phyloP scores from a whole-genome alignment of 176 grass and related monocot genomes.

The Bothriochloa decipiens region DNA sequence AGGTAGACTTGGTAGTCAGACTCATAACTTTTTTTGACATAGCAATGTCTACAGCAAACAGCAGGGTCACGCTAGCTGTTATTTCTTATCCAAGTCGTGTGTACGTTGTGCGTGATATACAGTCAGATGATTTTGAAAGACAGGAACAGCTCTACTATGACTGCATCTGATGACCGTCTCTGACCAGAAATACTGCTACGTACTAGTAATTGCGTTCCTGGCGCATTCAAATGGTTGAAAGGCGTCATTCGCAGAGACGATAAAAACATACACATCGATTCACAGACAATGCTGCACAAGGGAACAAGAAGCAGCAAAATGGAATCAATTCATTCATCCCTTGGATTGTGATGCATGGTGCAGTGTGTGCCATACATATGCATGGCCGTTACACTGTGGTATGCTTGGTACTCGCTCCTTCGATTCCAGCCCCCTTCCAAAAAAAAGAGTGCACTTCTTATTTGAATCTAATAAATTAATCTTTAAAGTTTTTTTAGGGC shows the following conservation, averaged over 20 bases:
- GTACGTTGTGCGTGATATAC: background rate
- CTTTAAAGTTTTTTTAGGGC: too few species aligned
- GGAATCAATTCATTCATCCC: too few species aligned
- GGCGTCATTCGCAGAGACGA: background rate
- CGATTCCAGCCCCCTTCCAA: too few species aligned
- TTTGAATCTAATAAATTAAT: too few species aligned
- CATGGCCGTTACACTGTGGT: too few species aligned
- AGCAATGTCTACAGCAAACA: too few species aligned
- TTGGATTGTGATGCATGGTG: too few species aligned
- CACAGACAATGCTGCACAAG: background rate
- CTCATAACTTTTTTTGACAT: background rate
- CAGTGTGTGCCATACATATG: too few species aligned
- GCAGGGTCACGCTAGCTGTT: background rate
- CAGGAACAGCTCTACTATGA: too few species aligned
- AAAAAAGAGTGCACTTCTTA: too few species aligned
- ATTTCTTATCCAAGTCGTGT: background rate
- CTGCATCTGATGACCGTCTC: background rate
- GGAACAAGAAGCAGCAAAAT: background rate
- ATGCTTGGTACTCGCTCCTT: too few species aligned
- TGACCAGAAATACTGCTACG: background rate
- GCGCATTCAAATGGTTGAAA: background rate
- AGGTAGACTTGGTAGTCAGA: conserved; percentile 3
- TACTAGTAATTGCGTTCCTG: background rate
- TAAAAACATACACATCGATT: background rate
- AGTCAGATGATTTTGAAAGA: too few species aligned